These are phyloP conservation scores for Starmera amethionina DNA, from an alignment of 805 yeast genomes.

Conservation along the genomic window DNA sequence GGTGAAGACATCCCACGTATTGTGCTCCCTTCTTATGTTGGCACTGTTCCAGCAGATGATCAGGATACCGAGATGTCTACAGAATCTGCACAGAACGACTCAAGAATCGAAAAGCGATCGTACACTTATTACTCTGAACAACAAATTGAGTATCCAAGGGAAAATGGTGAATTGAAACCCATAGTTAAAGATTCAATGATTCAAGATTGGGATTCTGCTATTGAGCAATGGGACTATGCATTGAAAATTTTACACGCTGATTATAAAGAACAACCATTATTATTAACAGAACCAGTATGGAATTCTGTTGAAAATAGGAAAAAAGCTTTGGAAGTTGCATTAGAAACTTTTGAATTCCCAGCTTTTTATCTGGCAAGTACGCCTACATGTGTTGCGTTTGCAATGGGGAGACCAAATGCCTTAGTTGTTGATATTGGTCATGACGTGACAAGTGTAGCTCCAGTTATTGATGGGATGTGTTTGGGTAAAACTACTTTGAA, in stretches of 20 bases:
- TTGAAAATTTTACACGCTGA: slow-evolving; percentile 44
- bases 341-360: slow-evolving; percentile 63
- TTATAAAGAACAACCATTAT: slow-evolving; percentile 59
- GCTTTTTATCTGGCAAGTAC: slow-evolving; percentile 74
- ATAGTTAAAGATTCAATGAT: slow-evolving; percentile 52
- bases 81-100: slow-evolving; percentile 1
- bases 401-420: slow-evolving; percentile 81
- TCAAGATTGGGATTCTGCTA: slow-evolving; percentile 82
- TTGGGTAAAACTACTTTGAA: slow-evolving; percentile 58
- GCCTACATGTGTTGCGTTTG: slow-evolving; percentile 85
- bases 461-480: slow-evolving; percentile 75
- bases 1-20: slow-evolving; percentile 85
- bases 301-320: slow-evolving; percentile 56
- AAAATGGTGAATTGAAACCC: slow-evolving; percentile 41
- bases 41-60: slow-evolving; percentile 17
- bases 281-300: slow-evolving; percentile 87
- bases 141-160: slow-evolving; percentile 40
- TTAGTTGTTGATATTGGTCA: slow-evolving; percentile 82
- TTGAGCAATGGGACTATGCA: slow-evolving; percentile 60
- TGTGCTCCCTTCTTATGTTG: slow-evolving; percentile 64
- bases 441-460: slow-evolving; percentile 66
- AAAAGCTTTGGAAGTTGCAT: slow-evolving; percentile 59
- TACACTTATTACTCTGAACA: slow-evolving; percentile 27
- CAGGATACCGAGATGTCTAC: slow-evolving; percentile 9
- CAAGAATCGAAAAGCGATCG: slow-evolving; percentile 5